phyloP scores from a whole-genome alignment of 2,329 filamentous ascomycete genomes.

The Alternaria incomplexa region DNA sequence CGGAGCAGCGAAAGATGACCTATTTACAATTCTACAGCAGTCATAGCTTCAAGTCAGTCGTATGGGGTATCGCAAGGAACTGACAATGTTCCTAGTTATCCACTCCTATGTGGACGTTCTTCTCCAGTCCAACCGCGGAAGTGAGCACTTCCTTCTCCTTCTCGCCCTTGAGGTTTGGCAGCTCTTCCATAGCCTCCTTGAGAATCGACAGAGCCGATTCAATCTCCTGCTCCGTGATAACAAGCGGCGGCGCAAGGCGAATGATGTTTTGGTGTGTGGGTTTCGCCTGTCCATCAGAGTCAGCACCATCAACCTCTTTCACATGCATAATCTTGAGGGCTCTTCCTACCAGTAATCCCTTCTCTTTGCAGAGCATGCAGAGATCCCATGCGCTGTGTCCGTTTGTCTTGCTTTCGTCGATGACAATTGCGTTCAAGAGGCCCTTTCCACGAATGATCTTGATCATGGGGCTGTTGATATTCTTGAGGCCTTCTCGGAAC shows the following conservation, averaged over 20 bases:
- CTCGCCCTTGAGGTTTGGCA: conserved; percentile 70
- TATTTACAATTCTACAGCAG: not conserved
- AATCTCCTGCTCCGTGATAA: conserved; percentile 90
- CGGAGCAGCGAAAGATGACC: not conserved
- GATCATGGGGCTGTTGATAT: conserved; percentile 81
- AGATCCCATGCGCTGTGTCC: conserved; percentile 95
- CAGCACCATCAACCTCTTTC: conserved; percentile 33
- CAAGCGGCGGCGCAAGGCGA: conserved; percentile 91
- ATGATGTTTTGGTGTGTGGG: conserved; percentile 99
- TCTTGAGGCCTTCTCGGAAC: conserved; percentile 79
- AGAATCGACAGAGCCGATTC: conserved; percentile 79
- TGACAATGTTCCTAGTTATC: conserved; percentile 55
- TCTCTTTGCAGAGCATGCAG: conserved; percentile 93
- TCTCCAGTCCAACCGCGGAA: conserved; percentile 53
- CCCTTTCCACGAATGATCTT: conserved; percentile 88
- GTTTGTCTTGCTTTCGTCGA: conserved; percentile 84
- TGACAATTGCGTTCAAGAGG: conserved; percentile 92
- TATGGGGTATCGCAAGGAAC: conserved; percentile 23
- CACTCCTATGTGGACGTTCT: conserved; percentile 65
- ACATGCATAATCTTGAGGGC: conserved; percentile 50
- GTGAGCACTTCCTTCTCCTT: conserved; percentile 59
- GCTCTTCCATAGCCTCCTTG: conserved; percentile 77
- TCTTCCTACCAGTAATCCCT: conserved; percentile 81
- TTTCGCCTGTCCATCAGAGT: conserved; percentile 73
- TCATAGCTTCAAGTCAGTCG: not conserved